Evolutionary conservation across 2,329 filamentous ascomycete species (phyloP).

Genomic region (Diatrype stigma): DNA sequence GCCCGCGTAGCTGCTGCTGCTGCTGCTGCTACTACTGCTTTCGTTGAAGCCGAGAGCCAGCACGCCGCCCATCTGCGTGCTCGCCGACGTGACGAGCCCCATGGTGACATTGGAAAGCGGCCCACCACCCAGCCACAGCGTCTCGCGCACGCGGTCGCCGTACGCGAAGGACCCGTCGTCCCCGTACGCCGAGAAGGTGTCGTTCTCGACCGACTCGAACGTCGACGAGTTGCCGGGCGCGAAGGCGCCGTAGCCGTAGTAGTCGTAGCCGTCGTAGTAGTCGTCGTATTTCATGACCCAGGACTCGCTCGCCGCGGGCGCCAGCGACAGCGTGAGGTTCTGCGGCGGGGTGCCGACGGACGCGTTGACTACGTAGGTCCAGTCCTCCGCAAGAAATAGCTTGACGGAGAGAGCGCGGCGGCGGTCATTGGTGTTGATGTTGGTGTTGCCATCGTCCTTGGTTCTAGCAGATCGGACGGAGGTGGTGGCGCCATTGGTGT

Average conservation of each 20-base stretch:
- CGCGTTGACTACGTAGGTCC: conserved; percentile 6
- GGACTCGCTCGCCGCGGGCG: conserved; percentile 18
- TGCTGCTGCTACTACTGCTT: no score
- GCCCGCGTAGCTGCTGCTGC: conserved; percentile 8
- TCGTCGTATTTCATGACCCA: conserved; percentile 23
- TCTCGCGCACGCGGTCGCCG: conserved; percentile 25
- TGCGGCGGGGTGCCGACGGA: conserved; percentile 21
- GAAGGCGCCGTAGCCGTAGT: conserved; percentile 22
- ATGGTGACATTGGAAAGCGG: conserved; percentile 24
- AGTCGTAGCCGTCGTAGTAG: conserved; percentile 11
- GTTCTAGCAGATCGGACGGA: background rate
- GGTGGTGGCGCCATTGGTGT: background rate
- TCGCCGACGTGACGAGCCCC: conserved; percentile 17
- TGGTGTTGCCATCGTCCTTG: no score
- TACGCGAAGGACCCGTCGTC: conserved; percentile 10
- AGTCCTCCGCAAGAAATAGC: background rate
- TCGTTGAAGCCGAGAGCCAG: conserved; percentile 27
- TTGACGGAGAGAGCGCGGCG: conserved; percentile 1
- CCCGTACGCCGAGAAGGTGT: conserved; percentile 7
- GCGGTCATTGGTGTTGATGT: background rate
- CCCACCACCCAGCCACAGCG: conserved; percentile 19
- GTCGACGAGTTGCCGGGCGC: conserved; percentile 19
- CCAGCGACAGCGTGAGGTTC: conserved; percentile 21
- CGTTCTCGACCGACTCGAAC: conserved; percentile 6
- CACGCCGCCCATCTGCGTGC: conserved; percentile 18